Evolutionary conservation across 306 rosid species (phyloP).

Genomic region (Medicago lupulina): DNA sequence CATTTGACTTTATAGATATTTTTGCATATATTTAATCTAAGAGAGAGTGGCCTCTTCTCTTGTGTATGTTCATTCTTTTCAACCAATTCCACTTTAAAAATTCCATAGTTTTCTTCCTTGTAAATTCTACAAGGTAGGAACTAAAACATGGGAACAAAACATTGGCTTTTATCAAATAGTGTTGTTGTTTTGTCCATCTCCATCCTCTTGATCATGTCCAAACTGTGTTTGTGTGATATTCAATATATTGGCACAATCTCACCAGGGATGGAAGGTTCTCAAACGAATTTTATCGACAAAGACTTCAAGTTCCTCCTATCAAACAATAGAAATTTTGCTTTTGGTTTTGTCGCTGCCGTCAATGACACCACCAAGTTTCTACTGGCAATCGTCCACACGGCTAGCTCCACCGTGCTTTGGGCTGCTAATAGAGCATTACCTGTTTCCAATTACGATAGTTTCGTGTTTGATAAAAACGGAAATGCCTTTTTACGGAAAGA

Average conservation of each 20-base stretch:
- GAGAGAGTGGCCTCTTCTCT: too few species aligned
- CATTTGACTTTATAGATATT: too few species aligned
- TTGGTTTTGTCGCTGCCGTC: background rate
- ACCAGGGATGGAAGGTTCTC: background rate
- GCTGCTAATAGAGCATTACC: constrained; percentile 69
- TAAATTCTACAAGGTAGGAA: too few species aligned
- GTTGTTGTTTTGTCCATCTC: too few species aligned
- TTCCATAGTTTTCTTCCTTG: too few species aligned
- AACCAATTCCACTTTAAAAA: too few species aligned
- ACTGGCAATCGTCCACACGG: constrained; percentile 47
- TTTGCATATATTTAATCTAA: too few species aligned
- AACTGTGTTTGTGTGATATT: too few species aligned
- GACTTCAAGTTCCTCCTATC: background rate
- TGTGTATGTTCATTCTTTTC: too few species aligned
- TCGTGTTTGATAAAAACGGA: constrained; percentile 67
- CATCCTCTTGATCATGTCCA: too few species aligned
- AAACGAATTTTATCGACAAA: background rate
- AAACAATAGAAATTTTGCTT: background rate
- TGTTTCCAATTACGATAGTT: constrained; percentile 66
- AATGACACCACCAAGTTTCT: background rate
- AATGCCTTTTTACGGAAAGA: constrained; percentile 58
- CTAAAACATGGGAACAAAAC: background rate
- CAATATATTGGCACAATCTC: too few species aligned
- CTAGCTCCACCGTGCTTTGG: constrained; percentile 55
- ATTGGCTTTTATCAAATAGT: background rate